Conservation (phyloP, 768 basidiomycete species). For the Boletus coccyginus region DNA sequence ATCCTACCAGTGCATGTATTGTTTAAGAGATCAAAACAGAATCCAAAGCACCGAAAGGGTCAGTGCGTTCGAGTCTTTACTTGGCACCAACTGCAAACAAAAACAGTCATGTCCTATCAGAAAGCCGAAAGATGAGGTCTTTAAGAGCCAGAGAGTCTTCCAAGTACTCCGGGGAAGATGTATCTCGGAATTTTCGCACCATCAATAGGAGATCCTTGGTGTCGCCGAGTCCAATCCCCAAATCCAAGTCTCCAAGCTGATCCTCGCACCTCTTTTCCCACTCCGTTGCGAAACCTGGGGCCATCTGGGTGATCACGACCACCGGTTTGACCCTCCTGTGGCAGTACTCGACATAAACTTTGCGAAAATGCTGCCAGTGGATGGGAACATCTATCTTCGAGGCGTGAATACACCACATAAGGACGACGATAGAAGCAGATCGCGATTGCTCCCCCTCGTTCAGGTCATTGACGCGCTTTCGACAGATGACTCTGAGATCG, state of each 20-base stretch:
- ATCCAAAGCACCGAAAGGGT: not conserved
- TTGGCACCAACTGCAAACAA: not conserved
- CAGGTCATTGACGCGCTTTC: slow-evolving; percentile 12
- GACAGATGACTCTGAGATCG: slow-evolving; percentile 22
- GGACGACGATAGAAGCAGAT: slow-evolving; percentile 11
- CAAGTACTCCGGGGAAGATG: slow-evolving; percentile 14
- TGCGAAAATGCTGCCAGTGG: slow-evolving; percentile 28
- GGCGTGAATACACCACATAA: slow-evolving; percentile 31
- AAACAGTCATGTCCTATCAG: slow-evolving; percentile 1
- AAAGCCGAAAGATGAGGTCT: slow-evolving; percentile 15
- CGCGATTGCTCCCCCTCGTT: slow-evolving; percentile 5
- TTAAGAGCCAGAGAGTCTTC: slow-evolving; percentile 22
- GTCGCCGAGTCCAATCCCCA: slow-evolving; percentile 1
- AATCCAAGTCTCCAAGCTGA: slow-evolving; percentile 11
- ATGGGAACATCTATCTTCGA: slow-evolving; percentile 26
- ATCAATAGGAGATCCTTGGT: slow-evolving; percentile 3
- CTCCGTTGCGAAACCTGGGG: slow-evolving; percentile 2
- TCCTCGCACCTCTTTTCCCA: slow-evolving; percentile 22
- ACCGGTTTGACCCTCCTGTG: slow-evolving; percentile 23
- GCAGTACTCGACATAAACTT: slow-evolving; percentile 26
- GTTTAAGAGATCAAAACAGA: not conserved
- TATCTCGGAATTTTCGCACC: slow-evolving; percentile 16
- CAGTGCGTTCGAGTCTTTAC: not conserved
- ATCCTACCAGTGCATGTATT: not conserved
- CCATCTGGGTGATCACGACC: slow-evolving; percentile 27